phyloP scores from a whole-genome alignment of 345 rosid genomes.

The Lumnitzera racemosa region DNA sequence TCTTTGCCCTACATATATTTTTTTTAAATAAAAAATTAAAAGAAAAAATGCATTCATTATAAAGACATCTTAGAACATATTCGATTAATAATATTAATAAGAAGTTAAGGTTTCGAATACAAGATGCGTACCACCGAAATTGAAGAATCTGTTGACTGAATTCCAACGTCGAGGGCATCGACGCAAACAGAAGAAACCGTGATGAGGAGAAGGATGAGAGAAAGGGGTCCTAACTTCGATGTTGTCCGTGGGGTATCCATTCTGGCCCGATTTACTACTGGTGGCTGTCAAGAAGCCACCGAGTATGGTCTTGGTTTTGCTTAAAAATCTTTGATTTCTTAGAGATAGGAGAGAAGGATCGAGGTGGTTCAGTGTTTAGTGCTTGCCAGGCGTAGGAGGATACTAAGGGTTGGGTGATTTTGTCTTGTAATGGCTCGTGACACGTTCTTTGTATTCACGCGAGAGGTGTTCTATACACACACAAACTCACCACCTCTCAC shows the following conservation, averaged over 20 bases:
- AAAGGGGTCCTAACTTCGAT: constrained; percentile 12
- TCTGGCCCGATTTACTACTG: neutral
- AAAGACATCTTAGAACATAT: too few relatives aligned
- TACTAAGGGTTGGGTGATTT: constrained; percentile 1
- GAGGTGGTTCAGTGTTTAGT: constrained; percentile 1
- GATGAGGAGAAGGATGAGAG: constrained; percentile 5
- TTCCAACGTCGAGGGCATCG: constrained; percentile 59
- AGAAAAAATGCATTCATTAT: neutral
- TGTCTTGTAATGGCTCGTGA: constrained; percentile 46
- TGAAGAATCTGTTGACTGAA: constrained; percentile 39
- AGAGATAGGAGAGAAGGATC: too few relatives aligned
- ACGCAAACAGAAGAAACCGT: constrained; percentile 21
- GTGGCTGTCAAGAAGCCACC: constrained; percentile 14
- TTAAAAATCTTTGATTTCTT: constrained; percentile 3
- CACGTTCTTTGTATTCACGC: constrained; percentile 20
- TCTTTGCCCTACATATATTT: constrained; percentile 43
- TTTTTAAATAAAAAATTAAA: neutral
- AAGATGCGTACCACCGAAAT: constrained; percentile 43
- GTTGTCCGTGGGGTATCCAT: constrained; percentile 16
- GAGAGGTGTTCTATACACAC: neutral
- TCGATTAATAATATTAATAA: too few relatives aligned
- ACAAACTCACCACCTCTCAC: too few relatives aligned
- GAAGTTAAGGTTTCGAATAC: neutral
- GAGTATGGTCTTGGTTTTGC: constrained; percentile 21
- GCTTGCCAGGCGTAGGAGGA: constrained; percentile 5